Evolutionary conservation across 1,139 yeast genomes (phyloP).

Genomic region (Entelexis sorbosivorans): DNA sequence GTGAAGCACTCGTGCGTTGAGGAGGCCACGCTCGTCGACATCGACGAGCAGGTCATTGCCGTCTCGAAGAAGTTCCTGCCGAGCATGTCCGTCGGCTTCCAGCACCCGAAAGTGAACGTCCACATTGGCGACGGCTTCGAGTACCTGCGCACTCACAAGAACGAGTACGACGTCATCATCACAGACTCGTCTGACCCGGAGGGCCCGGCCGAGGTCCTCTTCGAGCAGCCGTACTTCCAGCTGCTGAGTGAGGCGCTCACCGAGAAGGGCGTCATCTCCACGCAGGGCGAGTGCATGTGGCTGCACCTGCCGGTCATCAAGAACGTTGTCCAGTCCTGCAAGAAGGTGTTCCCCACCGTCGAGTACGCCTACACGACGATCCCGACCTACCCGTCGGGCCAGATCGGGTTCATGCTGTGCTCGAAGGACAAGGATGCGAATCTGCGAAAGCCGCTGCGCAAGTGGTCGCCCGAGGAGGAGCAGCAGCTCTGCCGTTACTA

Average conservation of each 20-base stretch:
- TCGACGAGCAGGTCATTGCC: constrained; percentile 79
- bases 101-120: constrained; percentile 70
- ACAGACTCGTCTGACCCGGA: constrained; percentile 95
- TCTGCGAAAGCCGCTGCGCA: constrained; percentile 58
- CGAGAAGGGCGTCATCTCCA: constrained; percentile 75
- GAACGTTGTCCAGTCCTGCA: constrained; percentile 63
- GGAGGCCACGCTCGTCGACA: constrained; percentile 81
- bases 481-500: constrained; percentile 61
- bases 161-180: constrained; percentile 67
- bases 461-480: constrained; percentile 53
- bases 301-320: constrained; percentile 69
- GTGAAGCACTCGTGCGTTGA: constrained; percentile 76
- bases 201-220: constrained; percentile 86
- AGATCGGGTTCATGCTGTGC: constrained; percentile 89
- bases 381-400: constrained; percentile 91
- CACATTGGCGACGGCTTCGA: constrained; percentile 89
- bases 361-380: constrained; percentile 81
- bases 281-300: constrained; percentile 87
- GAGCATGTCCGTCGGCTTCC: constrained; percentile 66
- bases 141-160: constrained; percentile 44
- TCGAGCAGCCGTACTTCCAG: constrained; percentile 78
- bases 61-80: constrained; percentile 77
- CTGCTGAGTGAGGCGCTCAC: constrained; percentile 70
- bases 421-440: constrained; percentile 56
- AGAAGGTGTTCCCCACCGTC: constrained; percentile 72